Percentiles rank a stretch among this genome's conserved stretches.
phyloP scores from a whole-genome alignment of 495 filamentous ascomycete genomes.

The Penicillium ucsense region DNA sequence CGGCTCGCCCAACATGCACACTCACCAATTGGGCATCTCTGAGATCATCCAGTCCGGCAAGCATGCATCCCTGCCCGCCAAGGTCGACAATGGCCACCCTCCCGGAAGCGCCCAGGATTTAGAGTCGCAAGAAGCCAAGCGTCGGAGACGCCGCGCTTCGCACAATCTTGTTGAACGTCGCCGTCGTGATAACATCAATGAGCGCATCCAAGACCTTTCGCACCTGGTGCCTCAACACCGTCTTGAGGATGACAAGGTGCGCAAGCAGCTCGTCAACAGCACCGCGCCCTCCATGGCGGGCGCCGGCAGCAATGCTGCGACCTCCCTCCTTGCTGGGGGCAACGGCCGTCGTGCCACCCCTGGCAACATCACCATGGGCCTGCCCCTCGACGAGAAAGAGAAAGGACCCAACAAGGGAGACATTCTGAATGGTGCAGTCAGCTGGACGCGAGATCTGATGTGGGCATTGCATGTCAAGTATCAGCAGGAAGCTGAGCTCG shows the following conservation, averaged over 20 bases:
- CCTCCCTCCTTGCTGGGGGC: conserved; percentile 80
- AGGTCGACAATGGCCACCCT: conserved; percentile 47
- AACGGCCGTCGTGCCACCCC: conserved; percentile 69
- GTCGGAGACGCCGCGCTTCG: conserved; percentile 78
- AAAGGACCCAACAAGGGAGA: conserved; percentile 98
- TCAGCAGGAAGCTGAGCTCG: conserved; percentile 77
- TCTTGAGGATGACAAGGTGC: conserved; percentile 92
- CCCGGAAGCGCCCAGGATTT: conserved; percentile 41
- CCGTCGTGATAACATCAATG: conserved; percentile 95
- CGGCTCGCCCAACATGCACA: conserved; percentile 52
- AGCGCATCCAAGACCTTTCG: conserved; percentile 91
- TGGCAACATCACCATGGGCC: conserved; percentile 81
- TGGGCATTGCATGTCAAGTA: conserved; percentile 84
- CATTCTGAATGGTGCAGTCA: conserved; percentile 92
- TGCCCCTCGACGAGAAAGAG: conserved; percentile 93
- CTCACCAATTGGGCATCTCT: conserved; percentile 53
- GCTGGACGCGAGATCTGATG: conserved; percentile 96
- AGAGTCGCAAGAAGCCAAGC: conserved; percentile 84
- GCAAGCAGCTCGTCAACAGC: conserved; percentile 87
- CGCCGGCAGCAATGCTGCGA: conserved; percentile 60
- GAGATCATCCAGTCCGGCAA: conserved; percentile 61
- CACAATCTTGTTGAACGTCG: conserved; percentile 95
- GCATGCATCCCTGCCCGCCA: conserved; percentile 60
- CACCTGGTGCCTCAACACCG: conserved; percentile 87
- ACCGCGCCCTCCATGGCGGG: conserved; percentile 76